Percentiles rank a stretch among this genome's conserved stretches.
phyloP scores from a whole-genome alignment of 352 stramenopile genomes.

The Peronospora belbahrii region DNA sequence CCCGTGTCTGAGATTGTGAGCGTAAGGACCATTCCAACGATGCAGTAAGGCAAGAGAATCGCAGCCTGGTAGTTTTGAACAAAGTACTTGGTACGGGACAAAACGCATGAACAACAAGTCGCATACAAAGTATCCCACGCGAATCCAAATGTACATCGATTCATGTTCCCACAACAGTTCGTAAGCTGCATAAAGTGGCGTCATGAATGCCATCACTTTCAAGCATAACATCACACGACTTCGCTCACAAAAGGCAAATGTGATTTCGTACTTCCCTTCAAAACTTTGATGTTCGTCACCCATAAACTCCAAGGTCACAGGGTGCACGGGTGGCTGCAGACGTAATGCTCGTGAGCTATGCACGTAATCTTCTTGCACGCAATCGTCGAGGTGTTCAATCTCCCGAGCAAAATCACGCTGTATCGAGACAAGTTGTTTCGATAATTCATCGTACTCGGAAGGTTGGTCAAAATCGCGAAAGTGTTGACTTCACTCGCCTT shows the following conservation, averaged over 20 bases:
- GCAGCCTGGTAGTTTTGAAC: constrained; percentile 66
- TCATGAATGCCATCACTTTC: constrained; percentile 64
- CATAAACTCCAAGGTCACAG: constrained; percentile 80
- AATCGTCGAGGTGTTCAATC: constrained; percentile 57
- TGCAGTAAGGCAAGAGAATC: constrained; percentile 62
- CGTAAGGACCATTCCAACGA: constrained; percentile 68
- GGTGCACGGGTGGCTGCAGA: constrained; percentile 62
- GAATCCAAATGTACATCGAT: constrained; percentile 54
- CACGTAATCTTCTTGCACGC: constrained; percentile 56
- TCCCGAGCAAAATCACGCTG: constrained; percentile 67
- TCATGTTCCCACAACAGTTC: constrained; percentile 61
- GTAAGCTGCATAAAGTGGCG: constrained; percentile 65
- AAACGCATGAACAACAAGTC: constrained; percentile 68
- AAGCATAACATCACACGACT: constrained; percentile 59
- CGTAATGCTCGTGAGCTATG: constrained; percentile 55
- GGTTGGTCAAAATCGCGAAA: constrained; percentile 75
- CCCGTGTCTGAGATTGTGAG: constrained; percentile 78
- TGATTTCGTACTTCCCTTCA: constrained; percentile 66
- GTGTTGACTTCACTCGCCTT: constrained; percentile 74
- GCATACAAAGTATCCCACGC: constrained; percentile 56
- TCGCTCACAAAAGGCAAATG: constrained; percentile 62
- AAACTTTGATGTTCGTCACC: constrained; percentile 72
- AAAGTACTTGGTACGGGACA: constrained; percentile 57
- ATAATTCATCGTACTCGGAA: constrained; percentile 70
- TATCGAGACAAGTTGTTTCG: constrained; percentile 59